Base-by-base conservation (phyloP, 495 filamentous ascomycete species). In the Tirmania nivea region DNA sequence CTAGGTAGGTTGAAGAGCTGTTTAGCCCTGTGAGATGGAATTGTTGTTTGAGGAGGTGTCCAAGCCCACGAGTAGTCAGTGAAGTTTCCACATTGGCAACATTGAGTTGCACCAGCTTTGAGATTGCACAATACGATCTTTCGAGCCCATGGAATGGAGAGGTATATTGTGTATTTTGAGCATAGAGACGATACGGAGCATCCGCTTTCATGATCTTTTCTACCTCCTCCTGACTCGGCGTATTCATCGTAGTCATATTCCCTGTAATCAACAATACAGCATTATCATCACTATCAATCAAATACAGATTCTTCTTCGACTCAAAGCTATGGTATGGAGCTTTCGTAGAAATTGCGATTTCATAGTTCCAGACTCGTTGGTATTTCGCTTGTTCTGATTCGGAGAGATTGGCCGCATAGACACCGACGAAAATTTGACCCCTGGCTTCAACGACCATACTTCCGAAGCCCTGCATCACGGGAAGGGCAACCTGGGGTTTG, bases 341-440 rank as follows among this genome's bases (percentile, higher is more conserved):
- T 57, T 92, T 82, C 39, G 80, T 80, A 8, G 90, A 95, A n/a
- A 78, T 80, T 2, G 84, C 83, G 6, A 99, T 67, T 58, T 89
- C 70, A 60, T 85, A 88, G 55, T 77, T 81, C 66, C 83, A 96
- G 39, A 19, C 14, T 4, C 39, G 14, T 14, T 14, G 63, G 62
- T 6, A 55, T 63, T 34, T 19, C 56, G 42, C 59, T 52, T 55
- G 52, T 8, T 56, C 53, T 14, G 21, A 47, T 10, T 65, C 59
- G 1, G 76, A 71, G 6, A 77, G 66, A 19, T 75, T 70, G 0
- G 81, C 80, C 3, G 86, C 87, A 31, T 71, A 70, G 1, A 99
- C 71, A 2, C 77, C 78, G 36, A 96, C 73, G 61, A 79, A 94
- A 16, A 94, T 70, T 60, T 83, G 75, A 10, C 68, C 68, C 3